A percentile compares a stretch with the other conserved stretches of the same genome.
These are phyloP conservation scores for Moricandia moricandioides DNA, from an alignment of 345 rosid genomes.

Conservation along the genomic window DNA sequence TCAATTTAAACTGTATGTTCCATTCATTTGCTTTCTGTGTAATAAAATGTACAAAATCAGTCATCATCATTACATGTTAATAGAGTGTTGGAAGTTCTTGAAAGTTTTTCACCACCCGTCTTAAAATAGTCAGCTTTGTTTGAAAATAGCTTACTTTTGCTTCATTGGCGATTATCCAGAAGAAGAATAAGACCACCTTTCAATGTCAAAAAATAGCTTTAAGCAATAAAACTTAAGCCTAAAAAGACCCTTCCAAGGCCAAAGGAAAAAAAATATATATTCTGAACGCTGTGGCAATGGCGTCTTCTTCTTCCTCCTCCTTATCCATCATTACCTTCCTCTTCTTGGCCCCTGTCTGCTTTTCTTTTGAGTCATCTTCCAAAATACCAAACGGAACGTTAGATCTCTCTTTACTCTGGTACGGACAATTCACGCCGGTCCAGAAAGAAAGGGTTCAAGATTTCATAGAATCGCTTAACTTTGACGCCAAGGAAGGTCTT, in stretches of 20 bases:
- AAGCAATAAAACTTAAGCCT: slow-evolving; percentile 2
- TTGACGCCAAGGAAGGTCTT: slow-evolving; percentile 15
- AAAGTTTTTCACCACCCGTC: slow-evolving; percentile 20
- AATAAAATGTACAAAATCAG: not conserved
- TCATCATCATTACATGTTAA: not conserved
- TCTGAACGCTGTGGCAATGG: slow-evolving; percentile 20
- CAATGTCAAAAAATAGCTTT: slow-evolving; percentile 28
- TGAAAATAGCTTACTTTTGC: slow-evolving; percentile 25
- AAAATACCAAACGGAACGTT: slow-evolving; percentile 35
- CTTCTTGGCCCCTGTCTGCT: slow-evolving; percentile 23
- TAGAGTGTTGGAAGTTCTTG: not conserved
- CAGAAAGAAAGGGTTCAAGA: slow-evolving; percentile 35
- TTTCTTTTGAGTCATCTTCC: slow-evolving; percentile 11
- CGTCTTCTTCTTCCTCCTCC: slow-evolving; percentile 23
- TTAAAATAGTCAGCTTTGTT: slow-evolving; percentile 24
- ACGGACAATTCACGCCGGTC: slow-evolving; percentile 34
- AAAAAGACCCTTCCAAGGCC: slow-evolving; percentile 10
- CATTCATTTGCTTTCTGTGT: slow-evolving; percentile 5
- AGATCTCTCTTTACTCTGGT: slow-evolving; percentile 44
- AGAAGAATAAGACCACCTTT: slow-evolving; percentile 8
- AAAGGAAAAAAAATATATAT: not conserved
- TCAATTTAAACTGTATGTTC: slow-evolving; percentile 32
- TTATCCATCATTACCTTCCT: slow-evolving; percentile 19
- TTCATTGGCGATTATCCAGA: slow-evolving; percentile 10
- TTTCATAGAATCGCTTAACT: slow-evolving; percentile 44